Conservation (phyloP, 129 eudicot species). For the Arctium lappa region DNA sequence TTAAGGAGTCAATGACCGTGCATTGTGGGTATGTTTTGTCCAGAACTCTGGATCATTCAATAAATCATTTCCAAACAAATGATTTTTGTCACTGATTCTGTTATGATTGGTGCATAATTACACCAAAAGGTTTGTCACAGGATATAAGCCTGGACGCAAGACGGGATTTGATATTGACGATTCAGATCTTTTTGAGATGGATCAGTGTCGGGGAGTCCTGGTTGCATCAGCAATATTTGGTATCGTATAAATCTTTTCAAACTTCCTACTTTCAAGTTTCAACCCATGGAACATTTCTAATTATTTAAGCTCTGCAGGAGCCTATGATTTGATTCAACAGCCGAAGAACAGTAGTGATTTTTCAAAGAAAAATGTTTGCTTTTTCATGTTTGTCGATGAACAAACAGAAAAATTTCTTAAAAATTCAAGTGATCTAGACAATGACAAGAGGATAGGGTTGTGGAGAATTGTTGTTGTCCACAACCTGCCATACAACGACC, state of each 20-base stretch:
- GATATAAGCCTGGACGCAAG: constrained; percentile 64
- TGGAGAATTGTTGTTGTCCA: constrained; percentile 79
- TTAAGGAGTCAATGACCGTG: constrained; percentile 81
- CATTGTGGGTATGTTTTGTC: constrained; percentile 77
- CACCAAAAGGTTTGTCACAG: constrained; percentile 69
- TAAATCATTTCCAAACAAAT: neutral
- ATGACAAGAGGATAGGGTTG: constrained; percentile 58
- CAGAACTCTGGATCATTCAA: neutral
- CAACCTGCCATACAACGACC: constrained; percentile 84
- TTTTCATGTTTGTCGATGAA: constrained; percentile 84
- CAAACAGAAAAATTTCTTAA: constrained; percentile 59
- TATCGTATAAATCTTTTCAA: constrained; percentile 26
- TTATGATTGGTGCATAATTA: constrained; percentile 9
- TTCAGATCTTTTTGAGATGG: constrained; percentile 83
- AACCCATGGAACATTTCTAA: constrained; percentile 11
- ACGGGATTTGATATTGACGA: constrained; percentile 82
- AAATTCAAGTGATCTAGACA: constrained; percentile 48
- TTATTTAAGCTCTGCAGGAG: constrained; percentile 44
- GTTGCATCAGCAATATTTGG: constrained; percentile 99
- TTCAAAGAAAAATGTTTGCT: constrained; percentile 65
- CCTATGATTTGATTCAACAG: constrained; percentile 78
- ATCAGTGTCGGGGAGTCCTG: constrained; percentile 66
- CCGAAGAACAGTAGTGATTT: constrained; percentile 72
- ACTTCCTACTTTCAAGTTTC: neutral
- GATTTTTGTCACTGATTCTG: neutral